These are phyloP conservation scores for Suillus subalutaceus DNA, from an alignment of 768 basidiomycete species.

Conservation along the genomic window DNA sequence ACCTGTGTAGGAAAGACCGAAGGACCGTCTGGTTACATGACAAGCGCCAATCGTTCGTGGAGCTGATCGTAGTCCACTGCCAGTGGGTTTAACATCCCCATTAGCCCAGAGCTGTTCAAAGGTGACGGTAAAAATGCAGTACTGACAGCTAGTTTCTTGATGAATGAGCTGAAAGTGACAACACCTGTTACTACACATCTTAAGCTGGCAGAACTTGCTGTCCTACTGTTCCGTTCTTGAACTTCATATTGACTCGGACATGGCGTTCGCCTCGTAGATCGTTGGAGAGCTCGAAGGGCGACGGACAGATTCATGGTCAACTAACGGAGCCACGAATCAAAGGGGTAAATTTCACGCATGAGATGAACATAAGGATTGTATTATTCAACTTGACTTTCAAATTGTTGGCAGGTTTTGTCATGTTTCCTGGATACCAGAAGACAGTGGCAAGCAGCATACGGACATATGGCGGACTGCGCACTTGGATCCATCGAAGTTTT, in stretches of 20 bases:
- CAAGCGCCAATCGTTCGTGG: slow-evolving; percentile 35
- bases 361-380: slow-evolving; percentile 37
- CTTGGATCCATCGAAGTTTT: background rate
- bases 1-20: slow-evolving; percentile 24
- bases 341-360: background rate
- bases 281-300: slow-evolving; percentile 65
- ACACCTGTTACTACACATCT: slow-evolving; percentile 55
- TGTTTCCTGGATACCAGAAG: slow-evolving; percentile 69
- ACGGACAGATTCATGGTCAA: slow-evolving; percentile 71
- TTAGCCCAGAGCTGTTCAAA: background rate
- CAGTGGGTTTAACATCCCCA: slow-evolving; percentile 15
- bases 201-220: slow-evolving; percentile 56
- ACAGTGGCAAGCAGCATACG: slow-evolving; percentile 76
- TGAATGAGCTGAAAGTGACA: slow-evolving; percentile 24
- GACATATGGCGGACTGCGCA: slow-evolving; percentile 61
- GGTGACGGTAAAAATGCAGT: background rate
- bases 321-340: slow-evolving; percentile 36
- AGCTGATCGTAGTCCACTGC: slow-evolving; percentile 29
- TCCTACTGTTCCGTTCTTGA: slow-evolving; percentile 75
- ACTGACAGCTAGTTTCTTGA: slow-evolving; percentile 25
- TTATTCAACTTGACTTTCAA: slow-evolving; percentile 15
- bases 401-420: slow-evolving; percentile 70
- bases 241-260: slow-evolving; percentile 64
- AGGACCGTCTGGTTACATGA: slow-evolving; percentile 34
- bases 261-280: slow-evolving; percentile 65